Evolutionary conservation across 139 green algal species (phyloP), one percentile per base, ranked within the genome.

Genomic region (Medakamo hakoo): DNA sequence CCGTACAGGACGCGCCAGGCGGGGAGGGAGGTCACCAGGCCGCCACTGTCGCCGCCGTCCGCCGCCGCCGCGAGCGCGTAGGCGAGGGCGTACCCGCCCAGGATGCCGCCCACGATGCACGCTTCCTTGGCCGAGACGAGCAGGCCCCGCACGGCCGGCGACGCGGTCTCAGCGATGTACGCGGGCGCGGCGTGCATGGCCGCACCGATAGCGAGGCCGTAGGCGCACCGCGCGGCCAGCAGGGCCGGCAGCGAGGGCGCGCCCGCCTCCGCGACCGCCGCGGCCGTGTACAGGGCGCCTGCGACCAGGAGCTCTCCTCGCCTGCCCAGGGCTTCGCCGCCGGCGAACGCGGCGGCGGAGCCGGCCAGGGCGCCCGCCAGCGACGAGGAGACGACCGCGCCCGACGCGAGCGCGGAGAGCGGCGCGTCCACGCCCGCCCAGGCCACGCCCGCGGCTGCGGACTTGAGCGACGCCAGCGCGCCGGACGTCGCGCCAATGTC

Each of bases 141-240:
- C 62, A 86, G 67, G 14, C 89, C 90, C 0, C 89, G 61, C 21
- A 90, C 78, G 23, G 49, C 64, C 0, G 82, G 64, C 2, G 89
- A 84, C 14, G 76, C 72, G 0, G 87, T 94, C 73, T 96, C 89
- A 27, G 81, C 77, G 31, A 96, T 96, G 79, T 96, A 96, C 20
- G 93, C 81, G 1, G 89, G 89, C 4, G 88, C 89, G 14, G 77
- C 84, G 72, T 96, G 89, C 89, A 96, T 96, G 9, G 86, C 87
- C 28, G 95, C 81, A 9, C 90, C 89, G 55, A 96, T 95, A 64
- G 81, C 90, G 27, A 95, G 31, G 14, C 90, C 90, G 66, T 93
- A 97, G 3, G 84, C 21, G 19, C 75, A 28, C 4, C 88, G 69
- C 0, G 77, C 83, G 1, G 67, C 56, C 32, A 94, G 57, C 4